Percentiles rank a stretch among this genome's conserved stretches.
These are phyloP conservation scores for Pseudomicrostroma phylloplanum DNA, from an alignment of 1,284 basidiomycete genomes.

Conservation along the genomic window DNA sequence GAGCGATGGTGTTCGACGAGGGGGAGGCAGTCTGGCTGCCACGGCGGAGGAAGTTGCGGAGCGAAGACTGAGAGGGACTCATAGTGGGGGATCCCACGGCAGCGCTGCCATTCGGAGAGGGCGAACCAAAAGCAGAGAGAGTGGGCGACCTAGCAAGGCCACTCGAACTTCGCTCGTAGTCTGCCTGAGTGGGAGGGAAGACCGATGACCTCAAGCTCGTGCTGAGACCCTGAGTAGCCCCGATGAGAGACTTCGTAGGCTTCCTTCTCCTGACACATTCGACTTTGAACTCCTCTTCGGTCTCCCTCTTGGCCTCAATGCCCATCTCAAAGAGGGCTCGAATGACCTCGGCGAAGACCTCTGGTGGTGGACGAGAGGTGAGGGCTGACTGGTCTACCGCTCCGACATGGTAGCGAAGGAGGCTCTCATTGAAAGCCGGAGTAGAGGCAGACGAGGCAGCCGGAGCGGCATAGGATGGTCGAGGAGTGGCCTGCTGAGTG, in stretches of 20 bases:
- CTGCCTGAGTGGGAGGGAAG: conserved; percentile 40
- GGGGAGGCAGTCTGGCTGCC: conserved; percentile 23
- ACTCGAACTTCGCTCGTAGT: conserved; percentile 30
- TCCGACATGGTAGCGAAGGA: conserved; percentile 76
- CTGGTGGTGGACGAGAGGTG: conserved; percentile 73
- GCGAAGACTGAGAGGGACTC: conserved; percentile 15
- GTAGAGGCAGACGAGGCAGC: conserved; percentile 2
- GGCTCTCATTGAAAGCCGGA: conserved; percentile 19
- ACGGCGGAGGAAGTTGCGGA: conserved; percentile 37
- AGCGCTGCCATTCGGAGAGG: conserved; percentile 9
- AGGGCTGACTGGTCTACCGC: conserved; percentile 87
- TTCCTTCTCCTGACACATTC: conserved; percentile 43
- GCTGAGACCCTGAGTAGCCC: conserved; percentile 38
- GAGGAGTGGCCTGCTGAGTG: not conserved
- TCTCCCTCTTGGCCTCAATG: conserved; percentile 70
- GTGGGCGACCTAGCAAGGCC: conserved; percentile 10
- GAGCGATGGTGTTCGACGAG: conserved; percentile 6
- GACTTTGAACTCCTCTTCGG: conserved; percentile 64
- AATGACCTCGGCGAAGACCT: conserved; percentile 78
- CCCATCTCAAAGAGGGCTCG: conserved; percentile 81
- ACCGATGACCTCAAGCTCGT: conserved; percentile 41
- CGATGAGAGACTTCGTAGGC: conserved; percentile 36
- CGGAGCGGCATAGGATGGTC: not conserved
- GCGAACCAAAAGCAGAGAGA: not conserved
- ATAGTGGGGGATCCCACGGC: conserved; percentile 17